A percentile compares a stretch with the other conserved stretches of the same genome.
Evolutionary conservation across 192 early-diverging fungal genomes (phyloP).

Genomic region (Lobosporangium transversale): DNA sequence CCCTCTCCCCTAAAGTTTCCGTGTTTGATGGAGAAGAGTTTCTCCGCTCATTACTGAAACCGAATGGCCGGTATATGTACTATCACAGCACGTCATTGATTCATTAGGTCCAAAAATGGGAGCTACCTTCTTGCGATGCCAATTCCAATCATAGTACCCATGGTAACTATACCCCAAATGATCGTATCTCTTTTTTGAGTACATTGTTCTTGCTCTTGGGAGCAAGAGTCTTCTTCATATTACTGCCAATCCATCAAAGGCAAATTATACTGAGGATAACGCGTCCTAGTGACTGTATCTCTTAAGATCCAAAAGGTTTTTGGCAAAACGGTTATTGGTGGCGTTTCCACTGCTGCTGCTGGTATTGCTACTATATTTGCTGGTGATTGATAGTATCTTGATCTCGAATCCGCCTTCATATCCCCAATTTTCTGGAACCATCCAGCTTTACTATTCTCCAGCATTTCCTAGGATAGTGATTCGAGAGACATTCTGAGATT

Average conservation of each 20-base stretch:
- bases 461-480: conserved; percentile 3
- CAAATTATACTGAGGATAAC: conserved; percentile 14
- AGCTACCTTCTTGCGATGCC: no score
- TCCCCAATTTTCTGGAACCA: conserved; percentile 43
- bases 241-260: conserved; percentile 18
- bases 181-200: conserved; percentile 17
- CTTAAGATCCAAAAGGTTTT: conserved; percentile 44
- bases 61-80: no score
- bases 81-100: no score
- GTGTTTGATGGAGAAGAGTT: no score
- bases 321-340: neutral
- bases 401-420: conserved; percentile 50
- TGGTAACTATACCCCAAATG: conserved; percentile 26
- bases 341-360: neutral
- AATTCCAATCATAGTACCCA: conserved; percentile 28
- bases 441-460: conserved; percentile 27
- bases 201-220: no score
- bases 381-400: conserved; percentile 10
- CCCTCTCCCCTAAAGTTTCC: no score
- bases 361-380: neutral
- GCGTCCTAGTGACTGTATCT: conserved; percentile 16
- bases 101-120: no score
- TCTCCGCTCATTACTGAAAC: no score
- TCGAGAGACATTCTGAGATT: conserved; percentile 10
- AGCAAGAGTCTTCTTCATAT: neutral